A percentile compares a stretch with the other conserved stretches of the same genome.
Evolutionary conservation across 352 stramenopile genomes (phyloP).

Genomic region (Globisporangium nagaii): DNA sequence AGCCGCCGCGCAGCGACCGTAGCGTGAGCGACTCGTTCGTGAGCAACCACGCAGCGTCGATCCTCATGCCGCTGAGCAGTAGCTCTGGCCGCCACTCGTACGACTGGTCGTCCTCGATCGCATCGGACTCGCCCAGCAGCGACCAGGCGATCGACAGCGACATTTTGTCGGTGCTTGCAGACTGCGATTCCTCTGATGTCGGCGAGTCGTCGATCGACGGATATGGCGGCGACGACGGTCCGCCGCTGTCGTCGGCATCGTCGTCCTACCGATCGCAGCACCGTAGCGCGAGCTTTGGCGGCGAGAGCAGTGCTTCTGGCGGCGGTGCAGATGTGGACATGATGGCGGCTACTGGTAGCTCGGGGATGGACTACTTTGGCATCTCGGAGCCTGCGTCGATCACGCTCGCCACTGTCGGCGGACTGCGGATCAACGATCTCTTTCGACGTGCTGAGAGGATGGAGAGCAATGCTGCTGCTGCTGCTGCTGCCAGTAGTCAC

Average conservation of each 20-base stretch:
- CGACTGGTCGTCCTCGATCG: slow-evolving; percentile 26
- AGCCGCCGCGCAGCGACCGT: slow-evolving; percentile 20
- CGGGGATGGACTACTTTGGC: slow-evolving; percentile 34
- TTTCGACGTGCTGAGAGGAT: slow-evolving; percentile 4
- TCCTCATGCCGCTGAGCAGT: slow-evolving; percentile 17
- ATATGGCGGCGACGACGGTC: slow-evolving; percentile 2
- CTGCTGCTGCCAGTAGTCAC: not conserved
- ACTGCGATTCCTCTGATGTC: slow-evolving; percentile 39
- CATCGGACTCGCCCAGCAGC: slow-evolving; percentile 30
- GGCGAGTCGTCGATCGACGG: slow-evolving; percentile 16
- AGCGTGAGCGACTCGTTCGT: slow-evolving; percentile 31
- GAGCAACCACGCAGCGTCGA: slow-evolving; percentile 8
- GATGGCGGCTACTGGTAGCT: slow-evolving; percentile 6
- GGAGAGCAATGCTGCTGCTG: not conserved
- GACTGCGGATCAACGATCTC: slow-evolving; percentile 10
- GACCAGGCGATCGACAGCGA: slow-evolving; percentile 73
- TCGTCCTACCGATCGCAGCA: slow-evolving; percentile 27
- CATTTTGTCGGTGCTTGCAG: slow-evolving; percentile 63
- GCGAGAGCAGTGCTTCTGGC: slow-evolving; percentile 1
- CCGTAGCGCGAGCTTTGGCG: slow-evolving; percentile 14
- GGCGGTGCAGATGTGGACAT: slow-evolving; percentile 34
- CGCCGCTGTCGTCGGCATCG: slow-evolving; percentile 2
- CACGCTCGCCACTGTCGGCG: not conserved
- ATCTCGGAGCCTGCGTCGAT: slow-evolving; percentile 20
- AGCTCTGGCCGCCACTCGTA: slow-evolving; percentile 17